Base-by-base conservation (phyloP, 78 protist genomes). In the Tieghemostelium lacteum region DNA sequence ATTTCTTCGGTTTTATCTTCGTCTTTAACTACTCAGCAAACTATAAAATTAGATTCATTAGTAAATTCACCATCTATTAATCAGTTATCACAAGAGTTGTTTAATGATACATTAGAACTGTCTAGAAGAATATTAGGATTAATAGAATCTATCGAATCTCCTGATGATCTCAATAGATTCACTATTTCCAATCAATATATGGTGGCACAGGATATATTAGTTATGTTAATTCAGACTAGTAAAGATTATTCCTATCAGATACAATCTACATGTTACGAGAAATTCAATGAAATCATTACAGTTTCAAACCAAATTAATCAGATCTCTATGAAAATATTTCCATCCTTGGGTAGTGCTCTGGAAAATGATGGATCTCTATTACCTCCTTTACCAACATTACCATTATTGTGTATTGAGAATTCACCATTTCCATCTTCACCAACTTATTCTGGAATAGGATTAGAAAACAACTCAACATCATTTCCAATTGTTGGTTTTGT, bases 51-150 rank as follows among this genome's bases (percentile, higher is more conserved):
- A 17, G 26, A 28, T 69, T 31, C 42, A 33, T 24, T 36, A 50
- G 29, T 31, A 16, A 71, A 71, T 50, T 28, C 77, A 45, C 50
- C 77, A 33, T 71, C 50, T 52, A 71, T n/a, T 36, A 40, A 40
- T 16, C 74, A 67, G 37, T 33, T 71, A 71, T 50, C 50, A 42
- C 77, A 71, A 52, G 77, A 71, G 20, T 42, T 71, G 16, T 71
- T 50, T 52, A n/a, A 50, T 14, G 77, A 71, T 36, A 71, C 50
- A 22, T 29, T 50, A 24, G 77, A 71, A 1, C 63, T 28, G 20
- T 50, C 57, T 20, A 71, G 50, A 52, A 31, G 29, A 24, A 50
- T 71, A 26, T 14, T 14, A 45, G 16, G 29, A 50, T 14, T 3
- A 40, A 8, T 16, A 42, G 40, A n/a, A 34, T 31, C 36, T 22